These are phyloP conservation scores for Nakazawaea wyomingensis DNA, from an alignment of 805 yeast genomes.

Conservation along the genomic window DNA sequence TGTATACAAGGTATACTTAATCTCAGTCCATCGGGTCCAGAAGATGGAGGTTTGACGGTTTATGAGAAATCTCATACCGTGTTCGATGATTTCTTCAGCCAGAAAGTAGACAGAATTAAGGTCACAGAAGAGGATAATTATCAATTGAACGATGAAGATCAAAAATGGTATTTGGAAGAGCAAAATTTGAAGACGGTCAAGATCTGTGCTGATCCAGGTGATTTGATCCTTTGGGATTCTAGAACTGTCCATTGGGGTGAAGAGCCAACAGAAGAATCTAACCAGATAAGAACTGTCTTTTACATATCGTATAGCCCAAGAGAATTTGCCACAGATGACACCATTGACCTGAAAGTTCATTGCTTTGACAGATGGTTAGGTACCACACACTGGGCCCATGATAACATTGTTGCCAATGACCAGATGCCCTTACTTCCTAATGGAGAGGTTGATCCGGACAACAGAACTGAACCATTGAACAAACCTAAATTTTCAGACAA, in stretches of 20 bases:
- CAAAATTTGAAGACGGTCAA: slow-evolving; percentile 23
- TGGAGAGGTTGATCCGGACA: slow-evolving; percentile 21
- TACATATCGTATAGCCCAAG: slow-evolving; percentile 27
- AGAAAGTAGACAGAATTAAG: slow-evolving; percentile 11
- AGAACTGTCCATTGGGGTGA: slow-evolving; percentile 26
- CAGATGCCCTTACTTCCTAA: slow-evolving; percentile 13
- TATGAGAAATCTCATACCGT: slow-evolving; percentile 20
- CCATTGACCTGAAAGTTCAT: slow-evolving; percentile 17
- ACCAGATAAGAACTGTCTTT: slow-evolving; percentile 23
- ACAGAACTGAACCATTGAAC: slow-evolving; percentile 20
- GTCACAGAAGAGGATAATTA: slow-evolving; percentile 21
- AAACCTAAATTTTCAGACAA: slow-evolving; percentile 22
- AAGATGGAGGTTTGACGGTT: slow-evolving; percentile 28
- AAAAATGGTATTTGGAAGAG: slow-evolving; percentile 21
- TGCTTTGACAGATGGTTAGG: slow-evolving; percentile 22
- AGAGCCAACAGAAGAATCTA: slow-evolving; percentile 20
- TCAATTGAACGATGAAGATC: slow-evolving; percentile 16
- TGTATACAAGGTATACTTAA: slow-evolving; percentile 30
- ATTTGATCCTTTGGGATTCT: slow-evolving; percentile 29
- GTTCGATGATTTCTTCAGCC: slow-evolving; percentile 20
- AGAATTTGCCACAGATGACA: slow-evolving; percentile 25
- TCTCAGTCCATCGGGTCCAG: slow-evolving; percentile 19
- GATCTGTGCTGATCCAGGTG: slow-evolving; percentile 27
- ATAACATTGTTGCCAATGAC: slow-evolving; percentile 17
- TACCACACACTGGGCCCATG: slow-evolving; percentile 29